Base-by-base conservation (phyloP, 371 early-diverging fungal species). In the Mucor piriformis region DNA sequence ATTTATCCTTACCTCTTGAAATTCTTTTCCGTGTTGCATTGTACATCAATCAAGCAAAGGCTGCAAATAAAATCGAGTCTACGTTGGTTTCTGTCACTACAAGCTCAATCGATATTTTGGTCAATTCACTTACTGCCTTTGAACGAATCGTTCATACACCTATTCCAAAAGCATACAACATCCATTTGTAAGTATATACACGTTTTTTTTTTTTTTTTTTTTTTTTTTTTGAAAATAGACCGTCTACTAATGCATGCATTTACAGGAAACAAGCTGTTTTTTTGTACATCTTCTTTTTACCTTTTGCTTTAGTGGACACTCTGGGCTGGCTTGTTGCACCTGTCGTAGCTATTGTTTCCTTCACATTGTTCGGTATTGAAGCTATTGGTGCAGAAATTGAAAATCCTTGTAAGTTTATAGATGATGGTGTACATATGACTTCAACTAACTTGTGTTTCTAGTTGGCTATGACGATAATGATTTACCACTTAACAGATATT, bases 111-210 rank as follows among this genome's bases (percentile, higher is more conserved):
- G 78, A 81, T 40, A 73, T 59, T 20, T 62, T 87, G 55, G 75
- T 86, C 21, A 92, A 93, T 52, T 76, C 81, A 40, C 66, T 92
- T n/a, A 81, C 84, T 25, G 74, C 77, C 15, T 84, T 92, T 65
- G 92, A 92, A 67, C 70, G 94, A 40, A 89, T 93, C 63, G 73
- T 86, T 11, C 77, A 77, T 64, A 86, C 89, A 3, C 94, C 94
- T 24, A 88, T 92, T 60, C 94, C 94, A 1, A 67, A 87, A 38
- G 92, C 92, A 13, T 93, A 93, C 59, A 74, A 80, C 29, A 87
- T 91, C 61, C 94, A 92, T 70, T 62, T 92, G 71, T 74, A 68
- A 67, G 71, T 59, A 25, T 13, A n/a, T n/a, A n/a, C 6, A 21
- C 16, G 1, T 25, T 44, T 47, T 48, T 35, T 56, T n/a, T 47